These are phyloP conservation scores for Asparagopsis taxiformis DNA, from an alignment of 31 red algal species.

Conservation along the genomic window DNA sequence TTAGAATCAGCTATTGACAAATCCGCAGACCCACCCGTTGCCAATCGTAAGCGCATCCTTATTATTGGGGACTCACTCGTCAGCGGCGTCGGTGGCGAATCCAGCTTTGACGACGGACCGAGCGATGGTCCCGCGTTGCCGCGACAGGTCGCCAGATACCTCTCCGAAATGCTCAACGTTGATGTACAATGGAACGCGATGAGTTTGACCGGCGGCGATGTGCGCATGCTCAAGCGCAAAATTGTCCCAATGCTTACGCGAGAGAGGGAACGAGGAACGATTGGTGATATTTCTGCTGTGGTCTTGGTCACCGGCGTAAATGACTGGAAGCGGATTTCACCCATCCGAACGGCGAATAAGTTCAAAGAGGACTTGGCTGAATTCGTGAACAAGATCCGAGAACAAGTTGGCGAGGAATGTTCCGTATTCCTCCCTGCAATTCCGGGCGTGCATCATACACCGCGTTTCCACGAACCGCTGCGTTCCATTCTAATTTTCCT, in stretches of 20 bases:
- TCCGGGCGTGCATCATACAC: conserved; percentile 75
- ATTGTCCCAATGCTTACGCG: conserved; percentile 69
- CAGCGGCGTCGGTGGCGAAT: conserved; percentile 80
- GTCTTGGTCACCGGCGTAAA: conserved; percentile 83
- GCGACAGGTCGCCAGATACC: conserved; percentile 54
- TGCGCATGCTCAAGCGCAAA: conserved; percentile 72
- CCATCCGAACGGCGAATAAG: conserved; percentile 58
- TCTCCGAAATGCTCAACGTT: conserved; percentile 60
- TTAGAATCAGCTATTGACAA: neutral
- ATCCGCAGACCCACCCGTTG: neutral
- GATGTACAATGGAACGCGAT: conserved; percentile 85
- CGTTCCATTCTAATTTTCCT: conserved; percentile 74
- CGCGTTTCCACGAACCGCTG: conserved; percentile 76
- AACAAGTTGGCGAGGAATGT: conserved; percentile 61
- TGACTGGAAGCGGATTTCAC: conserved; percentile 85
- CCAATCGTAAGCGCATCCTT: conserved; percentile 46
- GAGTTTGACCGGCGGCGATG: conserved; percentile 79
- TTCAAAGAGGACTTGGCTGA: conserved; percentile 68
- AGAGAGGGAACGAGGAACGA: conserved; percentile 45
- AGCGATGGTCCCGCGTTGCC: conserved; percentile 76
- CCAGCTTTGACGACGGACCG: conserved; percentile 62
- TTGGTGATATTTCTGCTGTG: conserved; percentile 67
- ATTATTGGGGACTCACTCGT: conserved; percentile 82
- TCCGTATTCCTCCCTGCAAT: conserved; percentile 73
- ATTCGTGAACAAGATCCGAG: conserved; percentile 63